Evolutionary conservation across 768 basidiomycete genomes (phyloP).

Genomic region (Leccinum fibrillosum): DNA sequence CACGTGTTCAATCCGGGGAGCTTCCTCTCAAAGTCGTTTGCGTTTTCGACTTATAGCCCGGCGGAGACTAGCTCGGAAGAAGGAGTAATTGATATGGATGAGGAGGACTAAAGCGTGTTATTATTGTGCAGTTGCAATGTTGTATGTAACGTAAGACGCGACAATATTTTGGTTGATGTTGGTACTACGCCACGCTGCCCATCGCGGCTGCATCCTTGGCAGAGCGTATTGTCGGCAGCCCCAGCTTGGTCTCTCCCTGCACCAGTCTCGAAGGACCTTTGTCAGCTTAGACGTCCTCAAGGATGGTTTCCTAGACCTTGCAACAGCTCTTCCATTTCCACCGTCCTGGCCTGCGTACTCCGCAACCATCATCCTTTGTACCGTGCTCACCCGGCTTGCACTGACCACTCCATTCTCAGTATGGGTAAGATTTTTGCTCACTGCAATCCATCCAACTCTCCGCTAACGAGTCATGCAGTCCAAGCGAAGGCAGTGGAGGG

Average conservation of each 20-base stretch:
- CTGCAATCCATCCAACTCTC: conserved; percentile 2
- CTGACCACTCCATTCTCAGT: conserved; percentile 66
- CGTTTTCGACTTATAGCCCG: conserved; percentile 90
- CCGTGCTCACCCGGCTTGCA: conserved; percentile 55
- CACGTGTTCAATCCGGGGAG: conserved; percentile 98
- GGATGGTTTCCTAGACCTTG: conserved; percentile 74
- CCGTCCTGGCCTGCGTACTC: conserved; percentile 68
- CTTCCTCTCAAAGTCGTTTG: conserved; percentile 78
- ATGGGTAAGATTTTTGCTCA: conserved; percentile 50
- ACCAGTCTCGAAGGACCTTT: conserved; percentile 19
- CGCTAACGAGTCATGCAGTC: conserved; percentile 41
- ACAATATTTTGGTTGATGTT: conserved; percentile 22
- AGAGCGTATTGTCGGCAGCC: conserved; percentile 7
- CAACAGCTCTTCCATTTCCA: conserved; percentile 70
- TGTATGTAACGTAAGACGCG: not conserved
- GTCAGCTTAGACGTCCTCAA: conserved; percentile 35
- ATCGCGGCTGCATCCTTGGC: conserved; percentile 8
- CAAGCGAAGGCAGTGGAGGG: conserved; percentile 54
- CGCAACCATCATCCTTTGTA: conserved; percentile 68
- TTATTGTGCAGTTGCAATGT: not conserved
- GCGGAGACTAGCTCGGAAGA: conserved; percentile 82
- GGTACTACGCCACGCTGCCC: conserved; percentile 16
- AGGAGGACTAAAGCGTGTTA: conserved; percentile 29
- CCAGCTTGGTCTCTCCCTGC: not conserved
- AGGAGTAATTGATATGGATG: conserved; percentile 46